These are phyloP conservation scores for Podospora comata DNA, from an alignment of 495 filamentous ascomycete genomes.

Conservation along the genomic window DNA sequence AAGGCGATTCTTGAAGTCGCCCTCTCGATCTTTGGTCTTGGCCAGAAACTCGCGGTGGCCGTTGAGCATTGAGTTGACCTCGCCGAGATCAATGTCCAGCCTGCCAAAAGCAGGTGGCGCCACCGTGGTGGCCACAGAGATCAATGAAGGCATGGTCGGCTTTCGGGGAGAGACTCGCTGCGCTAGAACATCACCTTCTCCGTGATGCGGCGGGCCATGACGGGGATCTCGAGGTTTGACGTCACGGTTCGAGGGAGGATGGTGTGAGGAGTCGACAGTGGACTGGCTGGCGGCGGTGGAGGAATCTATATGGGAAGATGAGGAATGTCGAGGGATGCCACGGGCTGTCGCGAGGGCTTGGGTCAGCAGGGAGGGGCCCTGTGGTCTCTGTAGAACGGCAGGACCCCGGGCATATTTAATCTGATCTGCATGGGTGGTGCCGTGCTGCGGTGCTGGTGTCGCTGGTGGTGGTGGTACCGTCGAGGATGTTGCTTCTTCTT, in stretches of 20 bases:
- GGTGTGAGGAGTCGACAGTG: neutral
- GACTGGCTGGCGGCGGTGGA: constrained; percentile 13
- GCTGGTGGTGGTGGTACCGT: constrained; percentile 23
- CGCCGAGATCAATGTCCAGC: constrained; percentile 30
- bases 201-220: constrained; percentile 30
- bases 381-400: constrained; percentile 37
- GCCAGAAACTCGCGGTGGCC: constrained; percentile 37
- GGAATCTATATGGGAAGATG: constrained; percentile 7
- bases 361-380: constrained; percentile 48
- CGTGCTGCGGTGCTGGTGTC: constrained; percentile 27
- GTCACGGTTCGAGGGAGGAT: constrained; percentile 20
- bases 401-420: constrained; percentile 48
- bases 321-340: constrained; percentile 36
- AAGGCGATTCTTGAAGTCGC: neutral
- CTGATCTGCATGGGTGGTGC: constrained; percentile 37
- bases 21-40: constrained; percentile 27
- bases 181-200: constrained; percentile 33
- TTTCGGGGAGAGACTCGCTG: constrained; percentile 31
- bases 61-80: constrained; percentile 38
- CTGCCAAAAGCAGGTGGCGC: constrained; percentile 25
- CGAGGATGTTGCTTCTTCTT: constrained; percentile 16
- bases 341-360: constrained; percentile 53
- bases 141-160: constrained; percentile 23
- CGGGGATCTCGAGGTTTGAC: constrained; percentile 25
- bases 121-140: constrained; percentile 22